Percentiles rank a stretch among this genome's conserved stretches.
Conservation (phyloP, 371 early-diverging fungal species). For the Mucor irregularis region DNA sequence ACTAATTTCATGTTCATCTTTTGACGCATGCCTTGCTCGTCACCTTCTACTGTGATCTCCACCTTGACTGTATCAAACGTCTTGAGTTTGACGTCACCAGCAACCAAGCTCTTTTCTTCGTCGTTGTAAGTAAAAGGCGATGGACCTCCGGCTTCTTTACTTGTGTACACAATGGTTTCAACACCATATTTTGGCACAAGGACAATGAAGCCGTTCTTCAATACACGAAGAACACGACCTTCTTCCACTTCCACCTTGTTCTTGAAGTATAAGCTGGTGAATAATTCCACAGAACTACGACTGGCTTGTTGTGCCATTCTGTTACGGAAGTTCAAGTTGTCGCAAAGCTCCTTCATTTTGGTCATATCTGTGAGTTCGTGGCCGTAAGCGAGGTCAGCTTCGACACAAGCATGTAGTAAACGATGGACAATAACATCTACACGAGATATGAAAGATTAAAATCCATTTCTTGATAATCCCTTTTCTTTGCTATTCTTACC, state of each 20-base stretch:
- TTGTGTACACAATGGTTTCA: constrained; percentile 85
- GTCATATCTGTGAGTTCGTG: constrained; percentile 81
- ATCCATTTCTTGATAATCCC: neutral
- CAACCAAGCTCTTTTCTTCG: constrained; percentile 35
- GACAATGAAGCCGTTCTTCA: constrained; percentile 93
- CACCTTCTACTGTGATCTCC: constrained; percentile 78
- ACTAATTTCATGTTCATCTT: constrained; percentile 69
- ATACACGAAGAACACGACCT: constrained; percentile 87
- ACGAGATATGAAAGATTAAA: constrained; percentile 1
- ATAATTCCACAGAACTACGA: constrained; percentile 92
- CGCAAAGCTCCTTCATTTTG: constrained; percentile 78
- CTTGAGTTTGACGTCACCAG: constrained; percentile 54
- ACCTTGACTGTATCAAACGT: constrained; percentile 81
- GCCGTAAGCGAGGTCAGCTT: constrained; percentile 54
- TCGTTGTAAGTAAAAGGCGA: constrained; percentile 39
- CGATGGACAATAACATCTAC: constrained; percentile 96
- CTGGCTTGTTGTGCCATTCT: constrained; percentile 95
- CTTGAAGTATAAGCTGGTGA: constrained; percentile 92
- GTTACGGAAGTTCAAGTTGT: constrained; percentile 91
- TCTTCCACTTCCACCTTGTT: constrained; percentile 81
- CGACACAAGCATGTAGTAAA: constrained; percentile 80
- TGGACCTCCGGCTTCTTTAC: constrained; percentile 22
- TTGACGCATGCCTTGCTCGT: constrained; percentile 66
- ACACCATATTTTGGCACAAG: constrained; percentile 94
- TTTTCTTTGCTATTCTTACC: constrained; percentile 41